Percentiles rank a stretch among this genome's conserved stretches.
Evolutionary conservation across 805 yeast species (phyloP).

Genomic region (Babjeviella inositovora): DNA sequence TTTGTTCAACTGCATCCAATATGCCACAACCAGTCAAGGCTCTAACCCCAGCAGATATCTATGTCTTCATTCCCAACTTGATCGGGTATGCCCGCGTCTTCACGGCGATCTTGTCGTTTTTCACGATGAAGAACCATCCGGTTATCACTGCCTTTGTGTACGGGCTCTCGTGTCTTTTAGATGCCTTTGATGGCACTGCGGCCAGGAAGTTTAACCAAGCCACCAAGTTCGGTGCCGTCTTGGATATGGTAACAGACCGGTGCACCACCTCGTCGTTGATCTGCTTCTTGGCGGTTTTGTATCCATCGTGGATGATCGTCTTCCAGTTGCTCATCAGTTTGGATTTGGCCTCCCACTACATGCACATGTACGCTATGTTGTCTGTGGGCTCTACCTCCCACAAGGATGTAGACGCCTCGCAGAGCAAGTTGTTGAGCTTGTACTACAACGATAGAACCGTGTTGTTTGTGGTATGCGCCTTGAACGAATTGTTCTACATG

Average conservation of each 20-base stretch:
- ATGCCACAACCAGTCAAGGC: conserved; percentile 7
- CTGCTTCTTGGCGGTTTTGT: conserved; percentile 68
- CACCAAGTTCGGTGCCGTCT: conserved; percentile 86
- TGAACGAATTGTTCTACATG: conserved; percentile 85
- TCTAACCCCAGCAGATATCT: conserved; percentile 33
- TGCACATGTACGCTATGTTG: conserved; percentile 96
- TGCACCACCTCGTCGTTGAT: conserved; percentile 92
- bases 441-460: conserved; percentile 81
- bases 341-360: conserved; percentile 86
- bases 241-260: conserved; percentile 98
- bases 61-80: conserved; percentile 75
- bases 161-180: conserved; percentile 79
- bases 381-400: conserved; percentile 69
- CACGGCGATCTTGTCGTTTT: conserved; percentile 67
- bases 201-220: conserved; percentile 85
- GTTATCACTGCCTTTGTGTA: conserved; percentile 61
- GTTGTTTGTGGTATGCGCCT: conserved; percentile 77
- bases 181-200: conserved; percentile 93
- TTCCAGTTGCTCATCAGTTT: conserved; percentile 80
- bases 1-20: no score
- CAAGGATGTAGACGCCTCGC: conserved; percentile 61
- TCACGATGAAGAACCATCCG: conserved; percentile 77
- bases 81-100: conserved; percentile 81
- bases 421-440: conserved; percentile 57
- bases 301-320: conserved; percentile 49